Conservation (phyloP, 352 stramenopile genomes). For the Blastocystis sp. region DNA sequence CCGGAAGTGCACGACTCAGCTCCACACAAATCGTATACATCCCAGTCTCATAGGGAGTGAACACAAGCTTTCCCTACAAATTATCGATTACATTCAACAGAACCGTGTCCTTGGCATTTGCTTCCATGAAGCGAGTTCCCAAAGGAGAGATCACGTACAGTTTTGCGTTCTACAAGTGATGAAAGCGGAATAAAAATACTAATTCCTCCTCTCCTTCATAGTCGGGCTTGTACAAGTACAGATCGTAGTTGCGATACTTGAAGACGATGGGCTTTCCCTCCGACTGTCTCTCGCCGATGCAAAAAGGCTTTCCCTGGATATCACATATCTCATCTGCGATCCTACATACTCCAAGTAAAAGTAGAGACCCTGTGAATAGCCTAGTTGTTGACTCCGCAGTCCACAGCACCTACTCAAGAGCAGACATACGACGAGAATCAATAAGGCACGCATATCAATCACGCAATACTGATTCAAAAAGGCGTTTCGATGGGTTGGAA, state of each 20-base stretch:
- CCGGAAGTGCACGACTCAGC: constrained; percentile 1
- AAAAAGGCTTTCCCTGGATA: constrained; percentile 11
- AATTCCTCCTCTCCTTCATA: constrained; percentile 4
- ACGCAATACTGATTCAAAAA: neutral
- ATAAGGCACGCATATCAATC: neutral
- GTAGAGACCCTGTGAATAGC: neutral
- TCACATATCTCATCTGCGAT: neutral
- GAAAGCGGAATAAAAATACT: neutral
- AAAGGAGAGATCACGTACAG: constrained; percentile 36
- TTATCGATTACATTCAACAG: neutral
- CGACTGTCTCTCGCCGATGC: constrained; percentile 5
- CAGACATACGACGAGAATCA: neutral
- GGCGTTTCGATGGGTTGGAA: neutral
- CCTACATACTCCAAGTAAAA: constrained; percentile 24
- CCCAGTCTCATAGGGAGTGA: constrained; percentile 28
- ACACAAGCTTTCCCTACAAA: constrained; percentile 25
- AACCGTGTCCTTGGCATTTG: constrained; percentile 33
- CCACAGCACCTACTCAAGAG: neutral
- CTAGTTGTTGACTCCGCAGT: neutral
- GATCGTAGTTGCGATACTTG: constrained; percentile 47
- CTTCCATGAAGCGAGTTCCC: constrained; percentile 43
- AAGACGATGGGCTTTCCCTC: constrained; percentile 22
- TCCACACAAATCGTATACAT: constrained; percentile 37
- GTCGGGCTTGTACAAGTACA: constrained; percentile 43
- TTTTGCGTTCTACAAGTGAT: constrained; percentile 15